A percentile compares a stretch with the other conserved stretches of the same genome.
These are phyloP conservation scores for Pseudogymnoascus sp. DNA, from an alignment of 2,329 filamentous ascomycete genomes.

Conservation along the genomic window DNA sequence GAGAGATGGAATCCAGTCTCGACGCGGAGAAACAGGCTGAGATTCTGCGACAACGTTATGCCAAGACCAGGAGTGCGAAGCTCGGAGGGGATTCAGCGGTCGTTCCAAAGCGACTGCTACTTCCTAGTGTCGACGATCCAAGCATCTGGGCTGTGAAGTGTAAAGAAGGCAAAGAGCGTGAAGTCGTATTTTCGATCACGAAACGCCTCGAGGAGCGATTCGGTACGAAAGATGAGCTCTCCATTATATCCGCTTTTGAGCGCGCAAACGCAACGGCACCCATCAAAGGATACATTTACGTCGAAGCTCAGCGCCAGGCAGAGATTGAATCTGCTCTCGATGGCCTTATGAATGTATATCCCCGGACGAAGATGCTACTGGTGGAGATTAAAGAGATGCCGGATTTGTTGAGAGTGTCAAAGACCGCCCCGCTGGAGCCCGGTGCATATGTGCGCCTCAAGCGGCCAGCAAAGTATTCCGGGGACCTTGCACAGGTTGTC, in stretches of 20 bases:
- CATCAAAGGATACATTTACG: constrained; percentile 93
- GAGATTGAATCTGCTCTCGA: constrained; percentile 79
- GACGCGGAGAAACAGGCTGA: constrained; percentile 92
- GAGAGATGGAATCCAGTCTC: constrained; percentile 78
- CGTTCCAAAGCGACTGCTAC: constrained; percentile 74
- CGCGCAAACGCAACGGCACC: constrained; percentile 65
- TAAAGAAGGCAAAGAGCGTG: constrained; percentile 90
- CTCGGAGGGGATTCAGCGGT: constrained; percentile 63
- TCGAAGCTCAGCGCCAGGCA: constrained; percentile 80
- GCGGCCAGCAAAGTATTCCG: constrained; percentile 70
- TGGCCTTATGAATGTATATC: constrained; percentile 81
- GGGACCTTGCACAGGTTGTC: constrained; percentile 84
- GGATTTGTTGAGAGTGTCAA: constrained; percentile 82
- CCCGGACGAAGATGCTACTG: constrained; percentile 74
- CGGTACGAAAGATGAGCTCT: constrained; percentile 69
- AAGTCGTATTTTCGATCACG: constrained; percentile 80
- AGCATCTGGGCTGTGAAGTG: constrained; percentile 92
- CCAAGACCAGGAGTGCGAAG: constrained; percentile 62
- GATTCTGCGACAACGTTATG: constrained; percentile 78
- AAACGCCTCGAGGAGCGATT: constrained; percentile 77
- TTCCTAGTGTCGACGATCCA: constrained; percentile 90
- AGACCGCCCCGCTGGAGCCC: constrained; percentile 74
- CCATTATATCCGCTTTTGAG: constrained; percentile 87
- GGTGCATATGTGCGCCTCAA: constrained; percentile 89
- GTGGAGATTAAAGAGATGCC: constrained; percentile 97